phyloP scores from a whole-genome alignment of 352 stramenopile genomes.

The Phytophthora fragariae region DNA sequence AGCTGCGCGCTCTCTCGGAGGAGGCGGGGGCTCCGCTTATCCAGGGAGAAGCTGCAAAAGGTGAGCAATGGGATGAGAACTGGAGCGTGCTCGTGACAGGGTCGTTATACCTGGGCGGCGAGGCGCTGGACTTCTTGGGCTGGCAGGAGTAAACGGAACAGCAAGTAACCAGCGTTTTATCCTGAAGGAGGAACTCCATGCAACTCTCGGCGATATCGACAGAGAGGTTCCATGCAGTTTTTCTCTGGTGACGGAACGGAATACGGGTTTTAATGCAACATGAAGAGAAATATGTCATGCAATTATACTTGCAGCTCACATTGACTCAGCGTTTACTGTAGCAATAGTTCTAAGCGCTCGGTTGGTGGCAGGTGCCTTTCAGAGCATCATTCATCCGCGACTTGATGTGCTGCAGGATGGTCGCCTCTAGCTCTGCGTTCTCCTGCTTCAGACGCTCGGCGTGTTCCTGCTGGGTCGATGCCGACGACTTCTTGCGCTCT shows the following conservation, averaged over 20 bases:
- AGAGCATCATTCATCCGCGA: background rate
- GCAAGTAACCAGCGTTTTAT: conserved; percentile 1
- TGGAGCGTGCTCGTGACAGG: conserved; percentile 78
- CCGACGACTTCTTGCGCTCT: conserved; percentile 53
- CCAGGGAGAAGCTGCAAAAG: conserved; percentile 15
- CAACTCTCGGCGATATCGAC: conserved; percentile 31
- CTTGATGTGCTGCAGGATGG: conserved; percentile 39
- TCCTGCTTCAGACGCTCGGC: conserved; percentile 60
- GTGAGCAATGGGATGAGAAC: conserved; percentile 40
- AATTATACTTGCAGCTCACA: background rate
- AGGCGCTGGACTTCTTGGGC: conserved; percentile 64
- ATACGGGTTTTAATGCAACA: background rate
- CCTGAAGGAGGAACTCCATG: conserved; percentile 25
- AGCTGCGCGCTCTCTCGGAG: conserved; percentile 49
- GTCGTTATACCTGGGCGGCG: conserved; percentile 78
- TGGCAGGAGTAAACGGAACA: conserved; percentile 62
- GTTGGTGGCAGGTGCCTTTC: no score
- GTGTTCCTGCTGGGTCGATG: conserved; percentile 40
- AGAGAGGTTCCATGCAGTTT: conserved; percentile 44
- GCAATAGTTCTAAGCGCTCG: no score
- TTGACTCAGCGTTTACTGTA: no score
- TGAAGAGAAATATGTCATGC: background rate
- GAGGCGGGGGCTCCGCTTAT: conserved; percentile 22
- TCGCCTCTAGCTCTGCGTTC: conserved; percentile 52
- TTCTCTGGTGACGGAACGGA: background rate